Percentiles rank a stretch among this genome's conserved stretches.
These are phyloP conservation scores for Zhuliangozyma parablackwelliae DNA, from an alignment of 1,139 yeast species.

Conservation along the genomic window DNA sequence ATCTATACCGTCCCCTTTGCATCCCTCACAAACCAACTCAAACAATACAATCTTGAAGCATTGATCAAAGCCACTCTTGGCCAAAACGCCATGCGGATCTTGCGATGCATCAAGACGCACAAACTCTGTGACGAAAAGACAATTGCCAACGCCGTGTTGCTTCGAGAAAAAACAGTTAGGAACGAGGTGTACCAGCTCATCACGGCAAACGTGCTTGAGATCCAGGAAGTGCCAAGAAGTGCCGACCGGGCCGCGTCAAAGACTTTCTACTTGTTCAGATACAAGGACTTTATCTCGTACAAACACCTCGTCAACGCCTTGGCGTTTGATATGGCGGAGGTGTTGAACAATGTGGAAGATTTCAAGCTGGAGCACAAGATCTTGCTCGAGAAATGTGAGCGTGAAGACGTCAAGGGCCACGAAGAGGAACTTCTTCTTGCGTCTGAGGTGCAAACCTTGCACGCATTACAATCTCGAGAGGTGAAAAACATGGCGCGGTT, in stretches of 20 bases:
- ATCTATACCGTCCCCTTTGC: conserved; percentile 38
- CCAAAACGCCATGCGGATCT: conserved; percentile 53
- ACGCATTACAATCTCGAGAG: conserved; percentile 56
- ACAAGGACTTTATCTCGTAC: conserved; percentile 59
- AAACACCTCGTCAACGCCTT: conserved; percentile 36
- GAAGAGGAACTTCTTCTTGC: conserved; percentile 72
- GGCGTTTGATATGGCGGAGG: conserved; percentile 51
- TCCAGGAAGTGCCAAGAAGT: conserved; percentile 91
- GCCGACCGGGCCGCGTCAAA: conserved; percentile 90
- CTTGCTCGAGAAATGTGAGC: conserved; percentile 70
- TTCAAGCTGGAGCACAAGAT: conserved; percentile 62
- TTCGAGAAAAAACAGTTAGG: conserved; percentile 75
- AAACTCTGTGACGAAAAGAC: conserved; percentile 81
- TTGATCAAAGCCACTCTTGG: conserved; percentile 57
- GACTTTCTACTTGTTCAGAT: conserved; percentile 78
- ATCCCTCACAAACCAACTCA: conserved; percentile 41
- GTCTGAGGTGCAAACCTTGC: conserved; percentile 69
- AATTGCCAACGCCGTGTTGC: conserved; percentile 68
- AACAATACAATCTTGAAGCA: conserved; percentile 56
- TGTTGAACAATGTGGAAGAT: conserved; percentile 50
- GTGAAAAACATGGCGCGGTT: conserved; percentile 50
- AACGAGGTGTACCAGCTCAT: conserved; percentile 54
- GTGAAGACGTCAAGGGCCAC: conserved; percentile 86
- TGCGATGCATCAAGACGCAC: conserved; percentile 63
- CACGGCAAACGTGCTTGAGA: conserved; percentile 57